Conservation (phyloP, 495 filamentous ascomycete species). For the Usnea hakonensis region DNA sequence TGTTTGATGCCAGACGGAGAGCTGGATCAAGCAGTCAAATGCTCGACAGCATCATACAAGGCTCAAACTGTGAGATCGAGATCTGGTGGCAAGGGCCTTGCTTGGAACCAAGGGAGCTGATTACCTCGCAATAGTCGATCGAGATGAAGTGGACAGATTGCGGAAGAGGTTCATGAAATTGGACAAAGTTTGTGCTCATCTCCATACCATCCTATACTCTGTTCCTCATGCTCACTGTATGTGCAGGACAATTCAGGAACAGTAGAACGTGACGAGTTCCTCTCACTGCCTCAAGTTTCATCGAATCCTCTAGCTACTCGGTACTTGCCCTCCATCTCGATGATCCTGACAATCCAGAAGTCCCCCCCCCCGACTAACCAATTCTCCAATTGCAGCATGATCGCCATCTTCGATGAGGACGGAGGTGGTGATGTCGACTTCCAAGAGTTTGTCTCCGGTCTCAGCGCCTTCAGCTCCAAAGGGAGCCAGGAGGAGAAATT, state of each 20-base stretch:
- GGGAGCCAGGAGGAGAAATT: slow-evolving; percentile 99
- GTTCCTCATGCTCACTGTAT: background rate
- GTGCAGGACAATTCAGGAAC: slow-evolving; percentile 89
- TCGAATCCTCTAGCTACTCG: slow-evolving; percentile 94
- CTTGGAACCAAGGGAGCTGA: background rate
- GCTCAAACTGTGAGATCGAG: slow-evolving; percentile 73
- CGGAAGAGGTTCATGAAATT: slow-evolving; percentile 98
- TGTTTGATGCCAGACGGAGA: slow-evolving; percentile 43
- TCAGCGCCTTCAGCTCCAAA: slow-evolving; percentile 93
- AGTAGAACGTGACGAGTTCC: slow-evolving; percentile 97
- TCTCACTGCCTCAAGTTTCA: slow-evolving; percentile 92
- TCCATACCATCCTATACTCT: background rate
- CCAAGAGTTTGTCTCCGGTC: slow-evolving; percentile 94
- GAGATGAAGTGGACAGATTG: slow-evolving; percentile 90
- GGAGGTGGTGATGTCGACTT: slow-evolving; percentile 98
- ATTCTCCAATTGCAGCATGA: slow-evolving; percentile 58
- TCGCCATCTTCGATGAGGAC: slow-evolving; percentile 99
- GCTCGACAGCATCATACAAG: slow-evolving; percentile 91
- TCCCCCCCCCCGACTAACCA: slow-evolving; percentile 1
- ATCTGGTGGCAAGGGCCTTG: background rate
- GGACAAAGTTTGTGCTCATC: slow-evolving; percentile 67
- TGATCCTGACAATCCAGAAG: background rate
- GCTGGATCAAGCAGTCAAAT: slow-evolving; percentile 77
- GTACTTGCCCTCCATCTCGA: slow-evolving; percentile 35
- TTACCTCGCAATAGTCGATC: slow-evolving; percentile 60